A percentile compares a stretch with the other conserved stretches of the same genome.
Conservation (phyloP, 2,329 filamentous ascomycete species). For the Reticulascus tulasneorum region DNA sequence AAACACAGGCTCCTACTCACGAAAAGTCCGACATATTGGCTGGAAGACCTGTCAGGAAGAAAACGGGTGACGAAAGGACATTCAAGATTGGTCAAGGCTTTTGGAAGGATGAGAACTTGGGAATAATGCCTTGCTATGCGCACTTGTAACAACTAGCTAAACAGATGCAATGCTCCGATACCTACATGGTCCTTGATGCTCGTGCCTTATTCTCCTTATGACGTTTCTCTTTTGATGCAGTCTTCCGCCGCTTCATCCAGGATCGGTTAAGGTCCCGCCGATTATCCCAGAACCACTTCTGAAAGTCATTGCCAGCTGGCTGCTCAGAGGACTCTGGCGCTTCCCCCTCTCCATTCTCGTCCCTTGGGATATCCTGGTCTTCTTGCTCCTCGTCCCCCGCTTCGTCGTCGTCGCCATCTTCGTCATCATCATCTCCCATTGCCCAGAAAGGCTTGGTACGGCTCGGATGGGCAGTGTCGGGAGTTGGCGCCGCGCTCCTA, state of each 20-base stretch:
- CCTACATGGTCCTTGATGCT: conserved; percentile 34
- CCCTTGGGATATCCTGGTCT: too few species aligned
- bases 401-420: conserved; percentile 35
- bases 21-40: too few species aligned
- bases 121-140: too few species aligned
- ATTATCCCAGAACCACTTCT: conserved; percentile 66
- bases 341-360: too few species aligned
- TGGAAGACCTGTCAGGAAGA: too few species aligned
- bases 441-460: conserved; percentile 59
- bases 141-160: too few species aligned
- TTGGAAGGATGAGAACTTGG: too few species aligned
- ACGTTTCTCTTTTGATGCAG: conserved; percentile 61
- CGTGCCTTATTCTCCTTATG: conserved; percentile 61
- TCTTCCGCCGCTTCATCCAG: conserved; percentile 63
- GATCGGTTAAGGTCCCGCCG: conserved; percentile 60
- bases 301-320: conserved; percentile 45
- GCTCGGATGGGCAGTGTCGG: conserved; percentile 79
- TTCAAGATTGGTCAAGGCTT: too few species aligned
- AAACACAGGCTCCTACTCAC: too few species aligned
- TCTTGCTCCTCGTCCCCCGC: conserved; percentile 25
- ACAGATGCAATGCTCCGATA: too few species aligned
- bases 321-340: conserved; percentile 22
- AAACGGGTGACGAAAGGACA: too few species aligned
- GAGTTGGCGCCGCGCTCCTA: conserved; percentile 90
- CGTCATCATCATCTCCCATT: conserved; percentile 39